Base-by-base conservation (phyloP, 306 rosid genomes). In the Benincasa hispida region DNA sequence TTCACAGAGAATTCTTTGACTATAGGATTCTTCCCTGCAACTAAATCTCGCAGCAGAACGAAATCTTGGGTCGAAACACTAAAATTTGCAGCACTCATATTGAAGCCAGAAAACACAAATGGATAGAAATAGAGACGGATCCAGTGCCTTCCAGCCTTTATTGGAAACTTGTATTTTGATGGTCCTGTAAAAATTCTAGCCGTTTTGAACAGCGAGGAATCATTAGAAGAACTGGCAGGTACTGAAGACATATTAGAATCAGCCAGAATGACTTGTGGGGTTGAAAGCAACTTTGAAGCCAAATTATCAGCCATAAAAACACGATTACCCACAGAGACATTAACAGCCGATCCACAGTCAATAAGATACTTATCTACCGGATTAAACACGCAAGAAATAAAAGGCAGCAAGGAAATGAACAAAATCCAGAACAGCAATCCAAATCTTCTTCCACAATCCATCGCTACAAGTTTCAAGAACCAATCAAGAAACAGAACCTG, bases 41-140 rank as follows among this genome's bases (percentile, higher is more conserved):
- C 72, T 82, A 92, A 90, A 77, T 90, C 78, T 57, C 85, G 72
- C 17, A 92, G 86, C 66, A 95, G 96, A 47, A 69, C 78, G 80
- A 61, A 62, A 34, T 50, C 60, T 80, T 87, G 86, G 6, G 95
- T 76, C 35, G 89, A 56, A 72, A 93, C 93, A 58, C 84, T 63
- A 73, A 93, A 93, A 11, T 61, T 85, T 8, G 98, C 89, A 45
- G 83, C 67, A 80, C 82, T 78, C 86, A 93, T 22, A 79, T 88
- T 77, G 82, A 82, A 87, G 14, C 56, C 63, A 45, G 77, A 63
- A 50, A 77, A 82, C 2, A 54, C 77, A 66, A 91, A 91, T 1
- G 96, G 93, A 53, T 76, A 91, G 87, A 93, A 88, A 82, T 93
- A 91, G 48, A 93, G 90, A 68, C 96, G 96, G 88, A 93, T 91